Evolutionary conservation across 768 basidiomycete species (phyloP), one percentile per base, ranked within the genome.

Genomic region (Calocybe gangraenosa): DNA sequence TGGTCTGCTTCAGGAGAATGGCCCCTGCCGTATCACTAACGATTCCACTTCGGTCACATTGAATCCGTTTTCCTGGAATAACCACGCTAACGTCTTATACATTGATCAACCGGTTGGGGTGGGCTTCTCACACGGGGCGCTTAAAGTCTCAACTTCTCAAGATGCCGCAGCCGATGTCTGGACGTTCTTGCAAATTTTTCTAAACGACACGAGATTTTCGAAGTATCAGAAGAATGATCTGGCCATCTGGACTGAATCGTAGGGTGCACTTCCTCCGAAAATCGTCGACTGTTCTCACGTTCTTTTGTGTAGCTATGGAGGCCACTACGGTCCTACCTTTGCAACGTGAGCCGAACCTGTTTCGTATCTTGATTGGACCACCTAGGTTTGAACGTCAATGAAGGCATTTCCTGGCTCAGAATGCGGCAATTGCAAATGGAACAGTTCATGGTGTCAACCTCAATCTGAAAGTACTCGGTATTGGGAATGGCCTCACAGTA

Each of bases 1-100:
- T 1, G 87, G 84, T 3, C 68, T 88, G 11, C 73, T 88, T 48
- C 84, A 86, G 73, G 87, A 87, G 60, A 65, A 74, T 53, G 88
- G 88, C 3, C 89, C 89, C 1, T 92, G 90, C 60, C 66, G 75
- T 18, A 78, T 82, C 44, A 76, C 65, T n/a, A 79, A 78, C 52
- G 76, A 79, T 56, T 73, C 69, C 50, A 66, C 62, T 2, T 59
- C 66, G 25, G 75, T 81, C 21, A 62, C 64, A 1, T 56, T 68
- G 15, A 83, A 83, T 52, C 74, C 76, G 0, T 73, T 62, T 52
- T 77, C 79, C 0, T 82, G 80, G 80, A 80, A 79, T 58, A 75
- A 73, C 55, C 59, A 74, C 37, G 69, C 71, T 0, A 81, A 81
- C 50, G 58, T 81, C n/a, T 58, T 82, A n/a, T 82, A 71, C 60